These are phyloP conservation scores for Fimicolochytrium jonesii DNA, from an alignment of 192 early-diverging fungal species.

Conservation along the genomic window DNA sequence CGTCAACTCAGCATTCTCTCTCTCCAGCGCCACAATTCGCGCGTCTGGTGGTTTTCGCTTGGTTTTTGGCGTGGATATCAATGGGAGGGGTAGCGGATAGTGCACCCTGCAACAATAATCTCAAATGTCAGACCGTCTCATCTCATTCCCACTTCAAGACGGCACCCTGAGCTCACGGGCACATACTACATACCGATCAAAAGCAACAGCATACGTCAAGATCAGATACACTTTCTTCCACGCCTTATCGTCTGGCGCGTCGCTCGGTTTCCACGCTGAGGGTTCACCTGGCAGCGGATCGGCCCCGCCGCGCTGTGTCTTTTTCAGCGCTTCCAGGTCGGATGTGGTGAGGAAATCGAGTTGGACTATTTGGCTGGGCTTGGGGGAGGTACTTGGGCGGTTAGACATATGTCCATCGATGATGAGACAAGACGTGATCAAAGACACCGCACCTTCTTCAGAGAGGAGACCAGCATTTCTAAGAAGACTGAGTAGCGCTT, in stretches of 20 bases:
- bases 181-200: slow-evolving; percentile 35
- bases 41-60: background rate
- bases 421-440: too few relatives aligned
- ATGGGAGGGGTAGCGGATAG: slow-evolving; percentile 54
- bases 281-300: too few relatives aligned
- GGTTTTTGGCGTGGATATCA: too few relatives aligned
- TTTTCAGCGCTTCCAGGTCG: slow-evolving; percentile 17
- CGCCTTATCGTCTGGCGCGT: background rate
- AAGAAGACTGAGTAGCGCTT: slow-evolving; percentile 49
- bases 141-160: too few relatives aligned
- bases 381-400: too few relatives aligned
- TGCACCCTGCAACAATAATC: slow-evolving; percentile 35
- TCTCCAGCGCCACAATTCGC: background rate
- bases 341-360: slow-evolving; percentile 34
- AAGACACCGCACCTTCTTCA: slow-evolving; percentile 32
- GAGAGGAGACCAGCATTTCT: slow-evolving; percentile 42
- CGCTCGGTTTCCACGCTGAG: too few relatives aligned
- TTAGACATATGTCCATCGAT: too few relatives aligned
- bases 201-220: slow-evolving; percentile 46
- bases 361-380: slow-evolving; percentile 15
- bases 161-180: background rate
- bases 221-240: slow-evolving; percentile 43
- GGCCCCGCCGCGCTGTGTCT: background rate
- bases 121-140: background rate
- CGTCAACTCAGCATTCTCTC: slow-evolving; percentile 20